Evolutionary conservation across 2,329 filamentous ascomycete species (phyloP), one percentile per base, ranked within the genome.

Genomic region (Fusarium tricinctum): DNA sequence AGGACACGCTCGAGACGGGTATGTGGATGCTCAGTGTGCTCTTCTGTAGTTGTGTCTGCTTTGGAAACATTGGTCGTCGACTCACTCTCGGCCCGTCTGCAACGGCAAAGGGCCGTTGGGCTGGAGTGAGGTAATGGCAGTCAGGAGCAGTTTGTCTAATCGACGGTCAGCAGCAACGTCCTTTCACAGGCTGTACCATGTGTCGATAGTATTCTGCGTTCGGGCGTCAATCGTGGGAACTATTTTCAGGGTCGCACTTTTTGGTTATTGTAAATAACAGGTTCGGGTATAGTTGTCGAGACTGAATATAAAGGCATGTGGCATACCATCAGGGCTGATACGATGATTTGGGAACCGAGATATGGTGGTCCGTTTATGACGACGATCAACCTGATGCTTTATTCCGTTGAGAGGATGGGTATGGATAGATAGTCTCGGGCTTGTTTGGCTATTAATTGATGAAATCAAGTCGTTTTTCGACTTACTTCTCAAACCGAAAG

Each of bases 41-140:
- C 50, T 99, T 97, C 77, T 97, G 96, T 80, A 97, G 93, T 75
- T 94, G 93, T 72, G 88, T 98, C 12, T 97, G 94, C 80, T 97
- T 99, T 83, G 96, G 96, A 13, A 98, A 97, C 76, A 93, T 99
- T 75, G 96, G 96, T 14, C 85, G 96, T 66, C 86, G 92, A 65
- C 80, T 98, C 68, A 89, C 90, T n/a, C 80, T 88, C 67, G 84
- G 81, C 22, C 77, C 74, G 57, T 78, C 79, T n/a, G 78, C 79
- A 2, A 77, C 74, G 2, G 78, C 74, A n/a, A 81, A 79, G 59
- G 82, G 82, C 4, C 75, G 85, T 42, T 85, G 82, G 83, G 82
- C 78, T 33, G 81, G 79, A n/a, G 72, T 82, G 47, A 77, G 80
- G 69, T 81, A 53, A 75, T 43, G 32, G 9, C 20, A 32, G 23